These are phyloP conservation scores for Lasiodiplodia citricola DNA, from an alignment of 2,329 filamentous ascomycete genomes.

Conservation along the genomic window DNA sequence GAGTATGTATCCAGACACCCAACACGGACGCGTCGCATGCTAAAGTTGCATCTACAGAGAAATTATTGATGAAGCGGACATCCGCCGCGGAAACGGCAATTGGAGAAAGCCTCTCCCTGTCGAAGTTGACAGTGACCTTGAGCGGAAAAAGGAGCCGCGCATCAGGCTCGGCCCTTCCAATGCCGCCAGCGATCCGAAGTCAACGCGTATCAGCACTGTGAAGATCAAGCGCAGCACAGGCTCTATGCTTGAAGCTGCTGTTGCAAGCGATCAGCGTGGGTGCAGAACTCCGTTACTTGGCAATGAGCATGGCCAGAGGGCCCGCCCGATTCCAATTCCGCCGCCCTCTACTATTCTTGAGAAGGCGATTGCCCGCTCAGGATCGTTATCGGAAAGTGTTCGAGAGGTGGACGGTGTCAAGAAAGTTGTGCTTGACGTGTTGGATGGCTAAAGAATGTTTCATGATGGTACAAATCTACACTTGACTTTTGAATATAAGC, in stretches of 20 bases:
- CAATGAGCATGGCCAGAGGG: too few species aligned
- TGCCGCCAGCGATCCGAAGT: slow-evolving; percentile 63
- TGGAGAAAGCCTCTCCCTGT: slow-evolving; percentile 46
- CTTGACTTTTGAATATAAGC: too few species aligned
- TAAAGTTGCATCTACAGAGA: slow-evolving; percentile 62
- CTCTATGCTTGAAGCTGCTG: slow-evolving; percentile 50
- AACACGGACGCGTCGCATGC: background rate
- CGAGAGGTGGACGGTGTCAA: slow-evolving; percentile 74
- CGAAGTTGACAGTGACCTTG: slow-evolving; percentile 55
- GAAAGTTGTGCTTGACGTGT: slow-evolving; percentile 77
- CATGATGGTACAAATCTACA: too few species aligned
- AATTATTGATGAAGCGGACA: slow-evolving; percentile 98
- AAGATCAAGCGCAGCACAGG: slow-evolving; percentile 66
- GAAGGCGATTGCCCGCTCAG: slow-evolving; percentile 65
- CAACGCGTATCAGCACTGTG: slow-evolving; percentile 66
- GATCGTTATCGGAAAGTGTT: slow-evolving; percentile 80
- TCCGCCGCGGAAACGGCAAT: slow-evolving; percentile 58
- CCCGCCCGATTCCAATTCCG: background rate
- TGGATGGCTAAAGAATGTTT: slow-evolving; percentile 37
- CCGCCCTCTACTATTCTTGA: slow-evolving; percentile 41
- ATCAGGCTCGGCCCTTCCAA: slow-evolving; percentile 70
- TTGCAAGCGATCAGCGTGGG: slow-evolving; percentile 30
- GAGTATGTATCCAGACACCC: slow-evolving; percentile 66
- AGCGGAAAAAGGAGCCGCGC: slow-evolving; percentile 61
- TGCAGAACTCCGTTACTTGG: background rate